phyloP scores from a whole-genome alignment of 2,329 filamentous ascomycete species.

The Trichoderma sp. region DNA sequence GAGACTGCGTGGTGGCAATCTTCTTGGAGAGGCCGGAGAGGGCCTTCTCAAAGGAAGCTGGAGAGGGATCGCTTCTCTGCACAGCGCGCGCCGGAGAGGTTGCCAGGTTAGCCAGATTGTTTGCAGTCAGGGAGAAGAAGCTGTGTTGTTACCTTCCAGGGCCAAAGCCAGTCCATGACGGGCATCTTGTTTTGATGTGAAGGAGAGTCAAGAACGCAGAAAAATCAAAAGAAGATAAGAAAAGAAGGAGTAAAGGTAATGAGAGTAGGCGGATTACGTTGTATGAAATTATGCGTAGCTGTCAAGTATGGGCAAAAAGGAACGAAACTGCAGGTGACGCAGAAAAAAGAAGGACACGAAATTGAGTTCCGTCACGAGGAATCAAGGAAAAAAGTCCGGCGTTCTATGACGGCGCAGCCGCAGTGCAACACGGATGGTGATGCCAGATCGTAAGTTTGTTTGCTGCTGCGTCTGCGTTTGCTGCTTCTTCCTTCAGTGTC shows the following conservation, averaged over 20 bases:
- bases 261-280: neutral
- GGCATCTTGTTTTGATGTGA: neutral
- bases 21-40: conserved; percentile 80
- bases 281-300: neutral
- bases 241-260: neutral
- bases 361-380: neutral
- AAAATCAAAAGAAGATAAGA: neutral
- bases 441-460: neutral
- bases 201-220: neutral
- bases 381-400: neutral
- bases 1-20: conserved; percentile 72
- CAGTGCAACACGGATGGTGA: neutral
- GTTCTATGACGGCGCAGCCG: conserved; percentile 16
- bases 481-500: neutral
- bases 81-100: neutral
- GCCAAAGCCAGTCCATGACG: conserved; percentile 81
- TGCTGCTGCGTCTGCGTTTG: neutral
- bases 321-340: neutral
- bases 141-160: conserved; percentile 72
- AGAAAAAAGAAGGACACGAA: neutral
- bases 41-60: conserved; percentile 90
- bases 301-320: neutral
- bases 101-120: neutral
- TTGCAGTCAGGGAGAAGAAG: neutral
- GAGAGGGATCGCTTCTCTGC: conserved; percentile 76